Evolutionary conservation across 768 basidiomycete genomes (phyloP), one percentile per base, ranked within the genome.

Genomic region (Pholiota conissans): DNA sequence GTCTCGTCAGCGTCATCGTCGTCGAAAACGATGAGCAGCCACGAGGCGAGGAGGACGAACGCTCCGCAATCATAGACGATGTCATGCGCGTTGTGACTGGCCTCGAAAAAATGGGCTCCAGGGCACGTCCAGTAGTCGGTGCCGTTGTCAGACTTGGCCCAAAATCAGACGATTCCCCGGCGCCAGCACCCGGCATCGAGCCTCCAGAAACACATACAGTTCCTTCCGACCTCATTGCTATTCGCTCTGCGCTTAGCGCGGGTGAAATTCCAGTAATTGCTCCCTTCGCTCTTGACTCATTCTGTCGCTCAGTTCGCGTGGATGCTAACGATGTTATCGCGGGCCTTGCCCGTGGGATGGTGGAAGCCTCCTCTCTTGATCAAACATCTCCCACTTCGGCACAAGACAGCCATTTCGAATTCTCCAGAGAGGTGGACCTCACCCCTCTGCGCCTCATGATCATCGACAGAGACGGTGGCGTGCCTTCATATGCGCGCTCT

Each of bases 251-350:
- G 6, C 84, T 99, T 61, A 84, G 85, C 53, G 87, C 93, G 2
- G 94, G 96, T 13, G 97, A 98, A 74, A 98, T 99, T 53, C 97
- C 97, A 5, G 95, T 99, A 22, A 85, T 98, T 46, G 81, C 95
- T 14, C 95, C 97, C 2, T 86, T 99, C 53, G 95, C 95, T 1
- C 79, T 98, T 32, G 95, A 98, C 70, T 92, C 92, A 0, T 89
- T 87, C 66, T 95, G 90, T 67, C 86, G 91, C 52, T 91, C 93
- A 11, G 84, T 90, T 26, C 87, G 95, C 55, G 80, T 97, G 45
- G 86, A 90, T 58, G 84, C 93, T 22, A 91, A 98, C 73, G 89
- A 93, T 71, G 88, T 96, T 39, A 80, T 99, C 47, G 87, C 85
- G 6, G 94, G 94, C 5, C 81, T 99, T 20, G 87, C 90, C 28